Percentiles rank a stretch among this genome's conserved stretches.
Conservation (phyloP, 352 stramenopile species). For the Phytophthora pini region DNA sequence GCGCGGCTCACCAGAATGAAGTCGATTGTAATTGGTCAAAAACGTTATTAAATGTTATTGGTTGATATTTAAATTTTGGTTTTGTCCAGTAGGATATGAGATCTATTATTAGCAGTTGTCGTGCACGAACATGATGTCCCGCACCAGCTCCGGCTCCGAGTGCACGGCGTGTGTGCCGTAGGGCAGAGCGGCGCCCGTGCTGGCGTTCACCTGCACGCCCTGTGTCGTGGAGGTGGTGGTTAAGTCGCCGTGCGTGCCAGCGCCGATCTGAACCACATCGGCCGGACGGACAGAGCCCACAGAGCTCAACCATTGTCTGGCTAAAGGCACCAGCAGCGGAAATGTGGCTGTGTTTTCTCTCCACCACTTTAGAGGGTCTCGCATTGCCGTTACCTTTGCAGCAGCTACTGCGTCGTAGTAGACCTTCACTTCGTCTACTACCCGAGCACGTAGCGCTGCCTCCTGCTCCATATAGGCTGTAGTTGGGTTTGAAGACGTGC, state of each 20-base stretch:
- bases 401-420: constrained; percentile 50
- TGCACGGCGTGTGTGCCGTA: constrained; percentile 35
- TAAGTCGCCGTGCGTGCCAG: constrained; percentile 16
- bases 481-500: constrained; percentile 9
- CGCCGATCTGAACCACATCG: constrained; percentile 28
- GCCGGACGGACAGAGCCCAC: constrained; percentile 49
- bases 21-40: constrained; percentile 10
- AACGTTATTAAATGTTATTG: not conserved
- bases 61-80: constrained; percentile 3
- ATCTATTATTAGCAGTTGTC: constrained; percentile 47
- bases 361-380: constrained; percentile 57
- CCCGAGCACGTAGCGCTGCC: constrained; percentile 34
- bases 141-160: constrained; percentile 53
- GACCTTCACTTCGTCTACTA: constrained; percentile 44
- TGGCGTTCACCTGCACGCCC: constrained; percentile 22
- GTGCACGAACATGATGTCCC: constrained; percentile 57
- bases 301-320: constrained; percentile 52
- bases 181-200: constrained; percentile 20
- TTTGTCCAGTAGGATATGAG: constrained; percentile 15
- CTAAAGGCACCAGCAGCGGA: constrained; percentile 50
- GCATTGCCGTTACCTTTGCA: constrained; percentile 45
- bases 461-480: constrained; percentile 43
- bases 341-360: constrained; percentile 41
- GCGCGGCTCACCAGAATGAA: constrained; percentile 18
- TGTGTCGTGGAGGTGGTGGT: constrained; percentile 18